Base-by-base conservation (phyloP, 352 stramenopile genomes). In the Phytophthora vignae region DNA sequence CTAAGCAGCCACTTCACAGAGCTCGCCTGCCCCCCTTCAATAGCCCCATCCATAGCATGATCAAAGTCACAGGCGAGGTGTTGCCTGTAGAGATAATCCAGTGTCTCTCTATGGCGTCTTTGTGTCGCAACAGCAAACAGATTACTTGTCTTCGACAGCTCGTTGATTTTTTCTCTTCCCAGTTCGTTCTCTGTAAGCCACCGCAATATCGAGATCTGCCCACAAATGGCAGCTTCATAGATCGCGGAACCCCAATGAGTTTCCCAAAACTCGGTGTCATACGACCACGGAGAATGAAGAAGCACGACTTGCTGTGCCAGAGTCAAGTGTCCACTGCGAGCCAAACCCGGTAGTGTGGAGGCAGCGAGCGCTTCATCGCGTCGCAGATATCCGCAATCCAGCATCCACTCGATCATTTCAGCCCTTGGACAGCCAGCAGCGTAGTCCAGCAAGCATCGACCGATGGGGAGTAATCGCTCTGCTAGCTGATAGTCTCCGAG, bases 281-380 rank as follows among this genome's bases (percentile, higher is more conserved):
- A 25, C 22, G 22, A 25, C 22, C 22, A 25, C 22, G 52, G 61
- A 2, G 61, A 69, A 40, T 69, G 40, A 55, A 69, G 52, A 19
- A 61, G 52, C 6, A 61, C 25, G 31, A 69, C 46, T 22, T 69
- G 61, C 25, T 55, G 38, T 54, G 60, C 60, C 12, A 62, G 25
- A 15, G 55, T 27, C 25, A 36, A 22, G 12, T 14, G 40, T 55
- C 61, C 61, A 46, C 42, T 21, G 5, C n/a, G 29, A 25, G 52
- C 61, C 21, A 55, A 36, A 55, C 62, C 14, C 9, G 4, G 17
- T 3, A 69, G 48, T 12, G 52, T 19, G 19, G 19, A 55, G 15
- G 52, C n/a, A 3, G 52, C 38, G 29, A n/a, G 27, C 4, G 27
- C 9, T 31, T 68, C 61, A 50, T 62, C 25, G 27, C 53, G 33